phyloP scores from a whole-genome alignment of 2,329 filamentous ascomycete genomes.

The Penicillium sp. region DNA sequence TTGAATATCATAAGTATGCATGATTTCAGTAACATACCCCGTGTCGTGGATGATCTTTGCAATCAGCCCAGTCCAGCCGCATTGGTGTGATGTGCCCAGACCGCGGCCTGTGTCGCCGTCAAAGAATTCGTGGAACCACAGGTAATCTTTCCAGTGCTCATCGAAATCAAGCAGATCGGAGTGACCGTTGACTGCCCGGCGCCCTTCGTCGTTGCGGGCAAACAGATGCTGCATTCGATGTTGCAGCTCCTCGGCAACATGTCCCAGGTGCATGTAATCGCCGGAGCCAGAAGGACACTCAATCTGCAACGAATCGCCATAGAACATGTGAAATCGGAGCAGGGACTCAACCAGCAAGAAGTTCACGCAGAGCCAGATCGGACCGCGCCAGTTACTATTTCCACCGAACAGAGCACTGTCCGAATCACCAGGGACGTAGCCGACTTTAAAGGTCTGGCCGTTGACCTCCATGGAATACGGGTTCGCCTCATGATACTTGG shows the following conservation, averaged over 20 bases:
- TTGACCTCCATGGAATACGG: conserved; percentile 96
- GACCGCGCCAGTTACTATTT: conserved; percentile 96
- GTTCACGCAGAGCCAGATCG: conserved; percentile 94
- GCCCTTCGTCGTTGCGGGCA: conserved; percentile 73
- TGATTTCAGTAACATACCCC: conserved; percentile 62
- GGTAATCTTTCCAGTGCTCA: conserved; percentile 82
- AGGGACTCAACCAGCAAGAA: conserved; percentile 89
- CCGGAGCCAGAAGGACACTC: conserved; percentile 92
- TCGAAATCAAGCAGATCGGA: conserved; percentile 86
- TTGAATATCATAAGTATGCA: too few relatives aligned
- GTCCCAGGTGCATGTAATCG: conserved; percentile 90
- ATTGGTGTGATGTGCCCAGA: conserved; percentile 87
- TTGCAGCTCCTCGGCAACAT: conserved; percentile 91
- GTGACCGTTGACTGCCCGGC: conserved; percentile 79
- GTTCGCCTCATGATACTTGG: conserved; percentile 82
- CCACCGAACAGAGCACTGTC: conserved; percentile 92
- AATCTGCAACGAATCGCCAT: conserved; percentile 78
- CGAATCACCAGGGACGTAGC: conserved; percentile 90
- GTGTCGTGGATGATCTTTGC: conserved; percentile 97
- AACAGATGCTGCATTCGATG: conserved; percentile 91
- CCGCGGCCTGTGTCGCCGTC: conserved; percentile 87
- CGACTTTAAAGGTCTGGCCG: conserved; percentile 77
- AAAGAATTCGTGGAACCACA: conserved; percentile 98
- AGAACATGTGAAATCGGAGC: conserved; percentile 95
- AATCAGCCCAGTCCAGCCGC: conserved; percentile 91